phyloP scores from a whole-genome alignment of 2,329 filamentous ascomycete genomes.

The Fusarium domesticum region DNA sequence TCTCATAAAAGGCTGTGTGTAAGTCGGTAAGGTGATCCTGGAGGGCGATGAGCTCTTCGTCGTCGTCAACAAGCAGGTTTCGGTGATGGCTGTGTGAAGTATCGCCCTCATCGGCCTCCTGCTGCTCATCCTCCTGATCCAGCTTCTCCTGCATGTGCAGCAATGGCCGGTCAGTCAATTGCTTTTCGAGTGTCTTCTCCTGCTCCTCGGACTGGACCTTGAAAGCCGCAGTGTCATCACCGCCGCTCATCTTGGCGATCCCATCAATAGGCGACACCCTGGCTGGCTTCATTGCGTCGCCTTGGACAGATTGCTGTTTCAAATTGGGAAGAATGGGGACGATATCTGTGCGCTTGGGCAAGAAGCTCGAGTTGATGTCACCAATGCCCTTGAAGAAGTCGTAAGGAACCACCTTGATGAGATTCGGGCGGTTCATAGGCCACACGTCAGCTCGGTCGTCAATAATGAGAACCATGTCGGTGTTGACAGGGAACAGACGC shows the following conservation, averaged over 20 bases:
- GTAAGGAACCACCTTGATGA: constrained; percentile 92
- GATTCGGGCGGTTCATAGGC: constrained; percentile 82
- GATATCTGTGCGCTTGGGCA: constrained; percentile 71
- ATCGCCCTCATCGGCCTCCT: constrained; percentile 26
- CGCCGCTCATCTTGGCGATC: constrained; percentile 71
- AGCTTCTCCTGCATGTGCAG: constrained; percentile 89
- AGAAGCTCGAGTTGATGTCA: constrained; percentile 96
- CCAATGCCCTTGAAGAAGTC: constrained; percentile 98
- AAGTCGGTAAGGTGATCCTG: constrained; percentile 72
- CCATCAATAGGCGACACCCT: constrained; percentile 61
- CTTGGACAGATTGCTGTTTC: constrained; percentile 20
- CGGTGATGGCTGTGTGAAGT: constrained; percentile 40
- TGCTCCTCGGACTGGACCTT: constrained; percentile 80
- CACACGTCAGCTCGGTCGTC: constrained; percentile 96
- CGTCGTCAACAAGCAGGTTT: constrained; percentile 83
- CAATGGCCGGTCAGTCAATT: constrained; percentile 83
- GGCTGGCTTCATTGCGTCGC: constrained; percentile 10
- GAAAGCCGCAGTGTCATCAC: constrained; percentile 64
- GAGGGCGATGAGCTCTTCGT: constrained; percentile 75
- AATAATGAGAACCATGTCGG: constrained; percentile 98
- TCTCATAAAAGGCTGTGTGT: constrained; percentile 77
- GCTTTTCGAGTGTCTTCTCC: constrained; percentile 81
- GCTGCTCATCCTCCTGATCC: constrained; percentile 67
- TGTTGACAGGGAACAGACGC: constrained; percentile 90
- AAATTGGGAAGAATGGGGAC: constrained; percentile 38